A percentile compares a stretch with the other conserved stretches of the same genome.
Conservation (phyloP, 2,329 filamentous ascomycete species). For the Colletotrichum brevisporum region DNA sequence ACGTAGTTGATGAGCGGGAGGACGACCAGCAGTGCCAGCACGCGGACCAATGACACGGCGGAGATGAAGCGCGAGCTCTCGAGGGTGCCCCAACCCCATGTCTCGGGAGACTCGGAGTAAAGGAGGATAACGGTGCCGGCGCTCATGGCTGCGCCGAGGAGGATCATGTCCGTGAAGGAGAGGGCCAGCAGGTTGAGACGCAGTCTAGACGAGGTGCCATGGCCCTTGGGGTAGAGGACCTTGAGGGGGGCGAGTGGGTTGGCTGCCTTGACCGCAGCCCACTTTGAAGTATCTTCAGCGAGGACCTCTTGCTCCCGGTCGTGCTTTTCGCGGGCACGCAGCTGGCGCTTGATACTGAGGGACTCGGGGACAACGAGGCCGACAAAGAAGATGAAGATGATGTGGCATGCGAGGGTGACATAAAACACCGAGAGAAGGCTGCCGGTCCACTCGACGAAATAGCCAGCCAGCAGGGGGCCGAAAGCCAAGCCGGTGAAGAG, state of each 20-base stretch:
- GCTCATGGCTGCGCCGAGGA: conserved; percentile 87
- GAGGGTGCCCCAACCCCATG: conserved; percentile 86
- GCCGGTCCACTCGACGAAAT: conserved; percentile 82
- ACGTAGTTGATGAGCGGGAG: conserved; percentile 84
- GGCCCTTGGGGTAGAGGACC: conserved; percentile 81
- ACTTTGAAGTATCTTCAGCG: conserved; percentile 40
- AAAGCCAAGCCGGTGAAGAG: conserved; percentile 91
- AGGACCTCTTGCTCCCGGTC: conserved; percentile 59
- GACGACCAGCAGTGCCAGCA: conserved; percentile 79
- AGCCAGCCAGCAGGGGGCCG: conserved; percentile 85
- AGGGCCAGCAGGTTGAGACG: conserved; percentile 87
- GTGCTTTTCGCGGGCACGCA: conserved; percentile 78
- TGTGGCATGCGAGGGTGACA: conserved; percentile 79
- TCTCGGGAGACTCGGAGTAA: conserved; percentile 82
- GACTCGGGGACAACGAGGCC: conserved; percentile 86
- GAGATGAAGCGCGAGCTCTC: conserved; percentile 88
- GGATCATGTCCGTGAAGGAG: conserved; percentile 83
- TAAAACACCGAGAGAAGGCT: conserved; percentile 88
- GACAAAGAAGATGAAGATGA: conserved; percentile 80
- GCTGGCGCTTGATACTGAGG: conserved; percentile 79
- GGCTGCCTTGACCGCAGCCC: conserved; percentile 49
- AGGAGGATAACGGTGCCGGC: conserved; percentile 85
- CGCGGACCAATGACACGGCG: conserved; percentile 81
- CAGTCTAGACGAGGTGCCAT: conserved; percentile 69
- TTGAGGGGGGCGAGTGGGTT: conserved; percentile 85